Evolutionary conservation across 805 yeast genomes (phyloP).

Genomic region (Phaffomyces antillensis): DNA sequence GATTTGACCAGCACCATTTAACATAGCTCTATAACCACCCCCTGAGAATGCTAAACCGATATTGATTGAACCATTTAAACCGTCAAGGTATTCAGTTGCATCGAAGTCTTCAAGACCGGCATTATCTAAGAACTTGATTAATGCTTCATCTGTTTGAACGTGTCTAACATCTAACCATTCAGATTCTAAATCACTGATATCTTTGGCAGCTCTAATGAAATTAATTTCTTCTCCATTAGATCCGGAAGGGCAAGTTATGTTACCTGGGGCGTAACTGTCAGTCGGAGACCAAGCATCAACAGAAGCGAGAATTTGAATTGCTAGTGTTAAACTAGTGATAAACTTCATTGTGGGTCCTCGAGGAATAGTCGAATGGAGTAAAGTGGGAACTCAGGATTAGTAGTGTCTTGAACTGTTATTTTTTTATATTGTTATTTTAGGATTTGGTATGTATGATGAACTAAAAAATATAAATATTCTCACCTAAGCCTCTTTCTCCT

Average conservation of each 20-base stretch:
- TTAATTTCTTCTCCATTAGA: not conserved
- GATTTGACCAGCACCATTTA: slow-evolving; percentile 75
- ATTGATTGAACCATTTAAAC: slow-evolving; percentile 32
- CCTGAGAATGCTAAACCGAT: slow-evolving; percentile 66
- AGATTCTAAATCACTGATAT: slow-evolving; percentile 39
- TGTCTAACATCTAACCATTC: slow-evolving; percentile 43
- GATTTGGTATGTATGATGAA: too few species aligned
- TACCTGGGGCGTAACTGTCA: slow-evolving; percentile 53
- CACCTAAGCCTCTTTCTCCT: too few species aligned
- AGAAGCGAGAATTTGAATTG: not conserved
- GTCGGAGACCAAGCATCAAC: slow-evolving; percentile 34
- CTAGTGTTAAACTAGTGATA: not conserved
- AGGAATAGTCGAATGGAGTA: not conserved
- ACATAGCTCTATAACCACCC: slow-evolving; percentile 89
- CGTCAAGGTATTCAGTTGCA: slow-evolving; percentile 31
- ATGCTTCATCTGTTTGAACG: slow-evolving; percentile 22
- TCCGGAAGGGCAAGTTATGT: slow-evolving; percentile 42
- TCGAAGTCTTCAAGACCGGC: slow-evolving; percentile 38
- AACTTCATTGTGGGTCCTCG: not conserved
- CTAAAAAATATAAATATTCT: too few species aligned
- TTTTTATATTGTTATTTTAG: too few species aligned
- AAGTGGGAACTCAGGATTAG: too few species aligned
- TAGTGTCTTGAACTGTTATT: too few species aligned
- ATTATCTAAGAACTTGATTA: slow-evolving; percentile 33
- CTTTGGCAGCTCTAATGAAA: slow-evolving; percentile 39